phyloP scores from a whole-genome alignment of 495 filamentous ascomycete genomes.

The Massariosphaeria phaeospora region DNA sequence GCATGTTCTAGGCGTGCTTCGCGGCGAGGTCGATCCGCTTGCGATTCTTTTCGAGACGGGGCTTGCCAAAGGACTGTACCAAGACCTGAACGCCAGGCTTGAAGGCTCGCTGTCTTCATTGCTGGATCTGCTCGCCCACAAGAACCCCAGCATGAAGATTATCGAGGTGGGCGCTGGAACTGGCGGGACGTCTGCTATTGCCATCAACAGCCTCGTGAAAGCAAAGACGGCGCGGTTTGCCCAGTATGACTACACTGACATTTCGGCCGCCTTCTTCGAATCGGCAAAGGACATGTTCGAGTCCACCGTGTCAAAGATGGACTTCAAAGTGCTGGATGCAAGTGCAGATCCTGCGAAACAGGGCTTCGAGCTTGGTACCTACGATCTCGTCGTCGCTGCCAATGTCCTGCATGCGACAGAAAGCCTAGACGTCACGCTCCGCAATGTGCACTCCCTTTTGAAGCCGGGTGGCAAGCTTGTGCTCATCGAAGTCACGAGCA shows the following conservation, averaged over 20 bases:
- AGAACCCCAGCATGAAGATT: conserved; percentile 13
- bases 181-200: background rate
- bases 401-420: conserved; percentile 20
- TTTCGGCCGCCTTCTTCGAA: conserved; percentile 6
- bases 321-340: conserved; percentile 16
- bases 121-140: background rate
- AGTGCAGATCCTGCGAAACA: conserved; percentile 12
- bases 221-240: background rate
- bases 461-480: conserved; percentile 18
- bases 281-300: background rate
- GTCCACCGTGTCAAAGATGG: conserved; percentile 36
- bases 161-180: conserved; percentile 7
- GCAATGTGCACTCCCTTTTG: conserved; percentile 5
- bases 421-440: conserved; percentile 4
- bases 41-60: conserved; percentile 3
- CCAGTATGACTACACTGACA: conserved; percentile 10
- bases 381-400: conserved; percentile 13
- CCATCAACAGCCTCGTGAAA: background rate
- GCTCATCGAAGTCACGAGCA: conserved; percentile 6
- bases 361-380: conserved; percentile 7
- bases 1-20: background rate
- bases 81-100: background rate
- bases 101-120: background rate
- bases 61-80: background rate
- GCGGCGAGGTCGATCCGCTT: background rate